Evolutionary conservation across 148 eudicot genomes (phyloP), one percentile per base, ranked within the genome.

Genomic region (Silene latifolia): DNA sequence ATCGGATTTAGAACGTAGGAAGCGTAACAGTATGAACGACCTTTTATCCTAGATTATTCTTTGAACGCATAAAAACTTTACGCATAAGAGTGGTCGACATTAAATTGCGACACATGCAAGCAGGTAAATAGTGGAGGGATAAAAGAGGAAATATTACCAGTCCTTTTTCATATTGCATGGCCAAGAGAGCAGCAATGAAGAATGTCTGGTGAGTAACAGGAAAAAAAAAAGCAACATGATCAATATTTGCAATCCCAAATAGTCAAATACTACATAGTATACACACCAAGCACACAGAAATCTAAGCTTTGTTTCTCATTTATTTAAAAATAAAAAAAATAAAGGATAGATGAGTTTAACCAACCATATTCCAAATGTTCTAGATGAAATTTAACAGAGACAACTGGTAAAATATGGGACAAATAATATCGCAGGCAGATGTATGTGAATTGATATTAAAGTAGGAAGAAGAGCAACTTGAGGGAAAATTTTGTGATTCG

Each of bases 121-220:
- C 0, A 35, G 15, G 56, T 15, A 32, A 13, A 12, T 54, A 35
- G 68, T 18, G 62, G 69, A 65, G 73, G 67, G 80, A 78, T 19
- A 67, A 53, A 79, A 63, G 42, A 76, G 61, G 64, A 72, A 51
- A 68, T 91, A 69, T 51, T 94, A 94, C 98, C 98, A 94, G 83
- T 76, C 86, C 85, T 82, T 86, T 89, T 54, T 91, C 82, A 69
- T 91, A 93, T 80, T 93, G 98, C 98, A 93, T 93, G 76, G 98
- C 98, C 86, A 93, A 86, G 74, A 93, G 91, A 66, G 97, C 98
- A 72, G 98, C 98, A 78, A 91, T 93, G 88, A 91, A 93, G 80
- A 93, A 93, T 72, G 98, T 93, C 98, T 91, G 97, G 73, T 48
- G 56, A 62, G 85, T 53, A 24, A 25, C 80, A 35, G 20, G n/a